Evolutionary conservation across 352 stramenopile species (phyloP).

Genomic region (Phytophthora melonis): DNA sequence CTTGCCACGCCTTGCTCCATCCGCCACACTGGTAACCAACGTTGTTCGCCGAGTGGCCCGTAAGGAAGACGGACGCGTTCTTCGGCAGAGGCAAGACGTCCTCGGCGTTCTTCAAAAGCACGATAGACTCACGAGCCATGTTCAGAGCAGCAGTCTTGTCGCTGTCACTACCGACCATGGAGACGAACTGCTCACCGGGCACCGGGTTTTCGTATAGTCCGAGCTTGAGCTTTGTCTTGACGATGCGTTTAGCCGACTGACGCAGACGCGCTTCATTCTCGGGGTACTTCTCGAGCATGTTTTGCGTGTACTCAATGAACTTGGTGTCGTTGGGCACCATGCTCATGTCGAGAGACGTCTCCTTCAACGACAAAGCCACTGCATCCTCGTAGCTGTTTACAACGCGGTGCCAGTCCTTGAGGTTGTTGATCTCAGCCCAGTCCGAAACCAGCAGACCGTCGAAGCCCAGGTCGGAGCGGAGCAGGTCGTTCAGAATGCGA

Average conservation of each 20-base stretch:
- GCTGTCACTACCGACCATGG: background rate
- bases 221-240: constrained; percentile 75
- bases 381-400: constrained; percentile 52
- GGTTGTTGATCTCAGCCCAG: constrained; percentile 91
- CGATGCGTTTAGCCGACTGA: constrained; percentile 59
- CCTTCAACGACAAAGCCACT: constrained; percentile 62
- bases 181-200: constrained; percentile 27
- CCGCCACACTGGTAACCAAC: constrained; percentile 72
- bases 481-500: constrained; percentile 73
- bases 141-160: constrained; percentile 53
- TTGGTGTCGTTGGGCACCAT: constrained; percentile 72
- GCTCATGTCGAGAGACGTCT: constrained; percentile 91
- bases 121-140: constrained; percentile 74
- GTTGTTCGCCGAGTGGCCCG: constrained; percentile 63
- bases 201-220: constrained; percentile 74
- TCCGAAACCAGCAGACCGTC: constrained; percentile 91
- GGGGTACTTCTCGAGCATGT: constrained; percentile 48
- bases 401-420: constrained; percentile 63
- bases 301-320: constrained; percentile 59
- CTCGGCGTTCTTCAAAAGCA: constrained; percentile 81
- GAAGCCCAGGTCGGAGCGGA: constrained; percentile 85
- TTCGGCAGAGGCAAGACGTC: constrained; percentile 52
- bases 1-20: constrained; percentile 88
- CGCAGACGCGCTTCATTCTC: constrained; percentile 51
- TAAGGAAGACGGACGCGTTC: constrained; percentile 57